Evolutionary conservation across 192 early-diverging fungal genomes (phyloP), one percentile per base, ranked within the genome.

Genomic region (Coemansia asiatica): DNA sequence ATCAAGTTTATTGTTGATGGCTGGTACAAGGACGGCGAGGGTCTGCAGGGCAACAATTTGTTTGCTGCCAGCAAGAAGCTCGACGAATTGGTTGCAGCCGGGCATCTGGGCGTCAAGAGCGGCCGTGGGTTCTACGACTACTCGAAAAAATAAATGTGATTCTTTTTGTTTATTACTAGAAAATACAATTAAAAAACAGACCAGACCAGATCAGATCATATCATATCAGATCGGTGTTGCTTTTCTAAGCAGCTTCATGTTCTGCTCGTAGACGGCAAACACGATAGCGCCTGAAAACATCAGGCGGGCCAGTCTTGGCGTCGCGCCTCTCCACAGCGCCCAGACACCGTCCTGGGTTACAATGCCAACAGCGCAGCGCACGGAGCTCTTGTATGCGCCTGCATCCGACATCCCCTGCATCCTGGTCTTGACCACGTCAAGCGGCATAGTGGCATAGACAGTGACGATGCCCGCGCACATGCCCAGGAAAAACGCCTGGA

Each of bases 351-450:
- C 94, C 4, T 86, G 83, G 53, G 84, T 87, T 6, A 88, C 85
- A 10, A 94, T 85, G 62, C 82, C 86, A 69, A 74, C 84, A 10
- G 85, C 69, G 65, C 94, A 96, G 66, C 94, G 89, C 16, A 91
- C 65, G 21, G 90, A 85, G 61, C 85, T 87, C 27, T 74, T 76
- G 64, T 97, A 95, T 40, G 90, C 76, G 10, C 67, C 64, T 12
- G 75, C 68, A 2, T 91, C 94, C 33, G 90, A 82, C 10, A 90
- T 74, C n/a, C 86, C 87, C 74, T 99, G 97, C 93, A 97, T 94
- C 61, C 91, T 88, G 12, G 97, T 99, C 79, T 98, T 98, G 61
- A 96, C 85, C n/a, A 95, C 94, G 78, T 98, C 96, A 19, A 98
- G 71, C 12, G 95, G 95, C 95, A 97, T 97, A 1, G 97, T 99